These are phyloP conservation scores for Alternaria postmessia DNA, from an alignment of 2,329 filamentous ascomycete genomes.

Conservation along the genomic window DNA sequence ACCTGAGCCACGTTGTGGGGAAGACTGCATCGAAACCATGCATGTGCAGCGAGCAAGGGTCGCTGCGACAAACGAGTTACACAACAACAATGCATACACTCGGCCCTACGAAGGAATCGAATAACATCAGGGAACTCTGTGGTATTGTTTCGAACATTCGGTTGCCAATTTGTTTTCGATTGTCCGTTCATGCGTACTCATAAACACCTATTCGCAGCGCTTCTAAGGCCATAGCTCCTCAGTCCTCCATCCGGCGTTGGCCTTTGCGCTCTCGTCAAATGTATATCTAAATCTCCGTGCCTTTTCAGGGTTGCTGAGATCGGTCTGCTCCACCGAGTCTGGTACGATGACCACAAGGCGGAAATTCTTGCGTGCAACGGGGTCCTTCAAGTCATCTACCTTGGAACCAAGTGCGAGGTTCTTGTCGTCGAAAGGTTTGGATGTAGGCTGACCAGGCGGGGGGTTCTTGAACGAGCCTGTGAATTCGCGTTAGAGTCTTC, in stretches of 20 bases:
- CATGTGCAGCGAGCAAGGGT: slow-evolving; percentile 1
- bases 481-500: slow-evolving; percentile 1
- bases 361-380: slow-evolving; percentile 76
- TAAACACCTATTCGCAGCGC: not conserved
- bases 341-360: slow-evolving; percentile 87
- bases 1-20: slow-evolving; percentile 40
- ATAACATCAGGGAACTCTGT: not conserved
- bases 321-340: slow-evolving; percentile 76
- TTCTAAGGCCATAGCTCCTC: slow-evolving; percentile 52
- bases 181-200: not conserved
- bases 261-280: slow-evolving; percentile 56
- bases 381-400: slow-evolving; percentile 75
- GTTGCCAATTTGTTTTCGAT: not conserved
- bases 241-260: slow-evolving; percentile 64
- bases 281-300: slow-evolving; percentile 73
- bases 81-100: slow-evolving; percentile 1
- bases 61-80: slow-evolving; percentile 5
- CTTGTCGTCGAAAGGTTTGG: slow-evolving; percentile 55
- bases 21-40: slow-evolving; percentile 17
- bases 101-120: not conserved
- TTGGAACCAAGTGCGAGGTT: slow-evolving; percentile 64
- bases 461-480: slow-evolving; percentile 70
- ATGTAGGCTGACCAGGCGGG: slow-evolving; percentile 58
- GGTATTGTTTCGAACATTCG: not conserved
- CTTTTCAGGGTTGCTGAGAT: slow-evolving; percentile 72